A percentile compares a stretch with the other conserved stretches of the same genome.
Conservation (phyloP, 371 early-diverging fungal species). For the Parasitella parasitica region DNA sequence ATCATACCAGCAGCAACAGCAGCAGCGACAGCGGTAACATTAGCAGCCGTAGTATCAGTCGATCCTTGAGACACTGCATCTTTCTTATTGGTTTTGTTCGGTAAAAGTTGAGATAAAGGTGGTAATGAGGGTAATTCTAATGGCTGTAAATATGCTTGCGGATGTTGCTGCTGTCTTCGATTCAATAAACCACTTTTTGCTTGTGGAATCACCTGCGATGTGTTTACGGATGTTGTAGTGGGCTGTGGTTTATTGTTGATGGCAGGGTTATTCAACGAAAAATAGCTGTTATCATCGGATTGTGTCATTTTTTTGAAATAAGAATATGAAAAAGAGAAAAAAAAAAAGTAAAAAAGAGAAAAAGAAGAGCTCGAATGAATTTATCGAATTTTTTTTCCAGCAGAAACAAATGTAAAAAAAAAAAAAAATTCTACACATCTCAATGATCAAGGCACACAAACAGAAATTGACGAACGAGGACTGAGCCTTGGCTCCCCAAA, state of each 20-base stretch:
- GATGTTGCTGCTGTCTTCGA: conserved; percentile 17
- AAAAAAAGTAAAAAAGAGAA: not conserved
- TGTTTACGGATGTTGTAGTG: not conserved
- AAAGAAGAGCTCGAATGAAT: not conserved
- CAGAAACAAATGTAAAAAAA: not conserved
- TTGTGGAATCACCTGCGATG: not conserved
- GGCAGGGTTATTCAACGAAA: conserved; percentile 1
- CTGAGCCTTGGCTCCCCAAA: not conserved
- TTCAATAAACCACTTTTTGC: conserved; percentile 16
- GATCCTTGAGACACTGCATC: not conserved
- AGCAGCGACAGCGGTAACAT: conserved; percentile 1
- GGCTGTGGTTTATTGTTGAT: not conserved
- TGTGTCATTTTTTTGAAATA: conserved; percentile 4
- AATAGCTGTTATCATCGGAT: conserved; percentile 6
- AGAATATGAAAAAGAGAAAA: no score
- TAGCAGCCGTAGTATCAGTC: not conserved
- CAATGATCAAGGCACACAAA: conserved; percentile 7
- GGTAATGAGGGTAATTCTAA: conserved; percentile 30
- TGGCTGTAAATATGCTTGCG: conserved; percentile 15
- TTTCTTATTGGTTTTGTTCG: conserved; percentile 1
- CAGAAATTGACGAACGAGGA: not conserved
- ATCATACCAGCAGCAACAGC: conserved; percentile 6
- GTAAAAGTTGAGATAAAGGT: conserved; percentile 27
- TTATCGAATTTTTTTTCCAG: not conserved
- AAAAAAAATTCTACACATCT: not conserved